phyloP scores from a whole-genome alignment of 176 grass and related monocot genomes.

The Alopecurus myosuroides region DNA sequence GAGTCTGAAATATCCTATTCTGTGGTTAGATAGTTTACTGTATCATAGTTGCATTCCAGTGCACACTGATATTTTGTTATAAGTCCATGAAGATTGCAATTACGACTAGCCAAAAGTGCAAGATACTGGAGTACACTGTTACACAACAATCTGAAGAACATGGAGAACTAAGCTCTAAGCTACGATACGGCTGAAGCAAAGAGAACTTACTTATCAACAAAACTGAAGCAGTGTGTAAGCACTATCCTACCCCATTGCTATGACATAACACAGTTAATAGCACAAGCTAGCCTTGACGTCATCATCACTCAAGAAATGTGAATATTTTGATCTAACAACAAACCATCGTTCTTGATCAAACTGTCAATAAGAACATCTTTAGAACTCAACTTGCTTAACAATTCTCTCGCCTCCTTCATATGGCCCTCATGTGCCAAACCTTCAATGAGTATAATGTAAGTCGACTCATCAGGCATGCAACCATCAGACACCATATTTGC shows the following conservation, averaged over 20 bases:
- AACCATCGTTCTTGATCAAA: conserved; percentile 36
- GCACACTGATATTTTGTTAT: neutral
- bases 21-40: neutral
- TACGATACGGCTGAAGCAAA: conserved; percentile 27
- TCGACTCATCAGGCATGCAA: conserved; percentile 58
- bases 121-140: neutral
- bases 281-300: neutral
- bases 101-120: neutral
- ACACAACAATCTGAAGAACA: neutral
- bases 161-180: conserved; percentile 24
- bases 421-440: conserved; percentile 52
- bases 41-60: conserved; percentile 5
- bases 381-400: conserved; percentile 42
- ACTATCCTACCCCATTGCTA: conserved; percentile 36
- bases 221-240: conserved; percentile 34
- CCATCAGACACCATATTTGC: conserved; percentile 58
- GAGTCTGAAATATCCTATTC: neutral
- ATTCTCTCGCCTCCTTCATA: conserved; percentile 50
- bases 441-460: conserved; percentile 61
- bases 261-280: conserved; percentile 18
- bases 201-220: conserved; percentile 30
- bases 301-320: conserved; percentile 19
- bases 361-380: conserved; percentile 53
- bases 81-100: neutral
- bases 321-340: conserved; percentile 31